These are phyloP conservation scores for Penicillium bialowiezense DNA, from an alignment of 495 filamentous ascomycete genomes.

Conservation along the genomic window DNA sequence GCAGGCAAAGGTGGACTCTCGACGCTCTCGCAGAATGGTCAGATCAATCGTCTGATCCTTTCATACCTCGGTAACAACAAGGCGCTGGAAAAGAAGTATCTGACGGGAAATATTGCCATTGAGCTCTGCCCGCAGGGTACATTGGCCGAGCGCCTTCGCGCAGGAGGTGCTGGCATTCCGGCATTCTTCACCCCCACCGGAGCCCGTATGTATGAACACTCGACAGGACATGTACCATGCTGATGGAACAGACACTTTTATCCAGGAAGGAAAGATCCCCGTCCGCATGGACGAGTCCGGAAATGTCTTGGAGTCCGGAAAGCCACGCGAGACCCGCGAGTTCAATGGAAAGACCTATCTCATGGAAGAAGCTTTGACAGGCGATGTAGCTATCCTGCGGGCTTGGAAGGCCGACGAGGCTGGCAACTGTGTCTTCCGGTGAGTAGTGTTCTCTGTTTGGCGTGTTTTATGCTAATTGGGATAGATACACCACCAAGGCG, in stretches of 20 bases:
- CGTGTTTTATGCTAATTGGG: neutral
- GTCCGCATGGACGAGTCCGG: conserved; percentile 73
- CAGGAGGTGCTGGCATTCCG: conserved; percentile 82
- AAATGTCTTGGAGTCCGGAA: conserved; percentile 65
- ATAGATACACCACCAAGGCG: conserved; percentile 49
- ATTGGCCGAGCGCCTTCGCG: conserved; percentile 77
- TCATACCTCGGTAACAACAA: conserved; percentile 91
- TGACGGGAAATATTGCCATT: conserved; percentile 77
- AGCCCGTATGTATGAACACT: conserved; percentile 48
- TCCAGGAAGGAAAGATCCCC: conserved; percentile 82
- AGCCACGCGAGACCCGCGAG: conserved; percentile 75
- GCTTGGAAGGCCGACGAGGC: conserved; percentile 84
- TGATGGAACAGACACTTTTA: conserved; percentile 53
- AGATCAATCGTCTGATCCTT: conserved; percentile 80
- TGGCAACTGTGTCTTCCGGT: conserved; percentile 88
- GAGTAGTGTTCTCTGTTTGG: conserved; percentile 21
- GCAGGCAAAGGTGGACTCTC: conserved; percentile 73
- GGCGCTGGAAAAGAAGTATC: conserved; percentile 78
- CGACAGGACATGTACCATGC: neutral
- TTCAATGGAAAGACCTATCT: conserved; percentile 84
- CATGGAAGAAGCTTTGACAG: conserved; percentile 79
- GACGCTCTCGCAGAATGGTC: conserved; percentile 69
- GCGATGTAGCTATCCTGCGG: conserved; percentile 85
- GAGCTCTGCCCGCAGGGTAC: conserved; percentile 91
- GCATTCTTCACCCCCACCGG: conserved; percentile 91